Base-by-base conservation (phyloP, 192 early-diverging fungal species). In the Linnemannia exigua region DNA sequence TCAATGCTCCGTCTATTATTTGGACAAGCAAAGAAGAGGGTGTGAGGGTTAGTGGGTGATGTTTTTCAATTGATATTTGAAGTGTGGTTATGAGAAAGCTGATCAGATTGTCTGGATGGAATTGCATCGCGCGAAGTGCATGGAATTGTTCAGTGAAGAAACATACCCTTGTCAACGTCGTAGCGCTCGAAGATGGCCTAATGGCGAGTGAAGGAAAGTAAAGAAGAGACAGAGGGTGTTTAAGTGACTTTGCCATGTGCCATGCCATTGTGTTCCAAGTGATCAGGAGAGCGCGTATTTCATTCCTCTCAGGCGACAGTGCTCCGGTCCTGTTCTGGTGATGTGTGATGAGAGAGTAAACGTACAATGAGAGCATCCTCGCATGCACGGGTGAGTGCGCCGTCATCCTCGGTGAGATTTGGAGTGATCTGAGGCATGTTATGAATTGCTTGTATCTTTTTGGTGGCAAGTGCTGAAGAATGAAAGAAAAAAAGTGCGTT, bases 1-100 rank as follows among this genome's bases (percentile, higher is more conserved):
- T 91, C 82, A 87, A 76, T 58, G 84, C 84, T 41, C 87, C 87
- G 61, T 91, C 89, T 86, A 75, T 73, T 31, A 47, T 22, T 9
- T 9, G 41, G 41, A 44, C 3, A 52, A 41, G 54, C 14, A 7
- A 41, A 47, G n/a, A 22, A 46, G 58, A 47, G n/a, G 14, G 15
- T 54, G 25, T 31, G 14, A 61, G 52, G 19, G 37, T 61, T 44
- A 25, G 41, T n/a, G 31, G 15, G 2, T 22, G 19, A 35, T 15
- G 38, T 15, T 35, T 12, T 41, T n/a, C 54, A 38, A 63, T 36
- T 25, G 36, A 63, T 12, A 73, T 46, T 12, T 8, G 15, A 50
- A 63, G 28, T 14, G 14, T 44, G 58, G 58, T 31, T 22, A 25
- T 4, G 58, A 31, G 28, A 15, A 63, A 33, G 7, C n/a, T 41